Base-by-base conservation (phyloP, 208 protist species). In the Trypanosoma cruzi region DNA sequence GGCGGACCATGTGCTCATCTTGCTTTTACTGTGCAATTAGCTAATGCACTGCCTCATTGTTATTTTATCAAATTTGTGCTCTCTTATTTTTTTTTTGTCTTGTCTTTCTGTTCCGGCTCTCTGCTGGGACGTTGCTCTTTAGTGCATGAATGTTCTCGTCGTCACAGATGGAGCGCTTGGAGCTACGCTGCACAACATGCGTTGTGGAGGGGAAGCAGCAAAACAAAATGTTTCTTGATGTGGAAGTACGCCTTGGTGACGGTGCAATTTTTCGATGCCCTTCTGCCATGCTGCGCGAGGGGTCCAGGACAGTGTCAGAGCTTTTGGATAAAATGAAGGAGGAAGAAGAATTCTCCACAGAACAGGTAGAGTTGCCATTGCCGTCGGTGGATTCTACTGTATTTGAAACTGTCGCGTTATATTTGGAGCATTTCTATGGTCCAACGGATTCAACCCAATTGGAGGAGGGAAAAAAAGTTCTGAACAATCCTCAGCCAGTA, bases 391-490 rank as follows among this genome's bases (percentile, higher is more conserved):
- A 66, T 31, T 24, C 48, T 6, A 42, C 36, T 1, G 56, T 72
- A 13, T 94, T 94, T 68, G 60, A 84, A 54, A 79, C 73, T 50
- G 72, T 92, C 5, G 81, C 84, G 26, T 46, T 85, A 14, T 94
- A 90, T 67, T 50, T 86, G 74, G 89, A 94, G 63, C 84, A 90
- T 76, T 92, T 92, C 54, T 85, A 89, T 62, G 59, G 32, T 40
- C 16, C 18, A 20, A 31, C 20, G 0, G 20, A 4, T 55, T 16
- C 20, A 11, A 14, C 36, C 32, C 22, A 3, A 4, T 4, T 31
- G 11, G 6, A 14, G 4, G 52, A 20, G 7, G 32, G 61, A 32
- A 49, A 64, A 10, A 18, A 50, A 46, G 3, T 16, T 28, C 10
- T 40, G 48, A 34, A n/a, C 3, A 57, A 64, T 28, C 31, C 46